A percentile compares a stretch with the other conserved stretches of the same genome.
Conservation (phyloP, 1,284 basidiomycete species). For the Xanthoconium separans region DNA sequence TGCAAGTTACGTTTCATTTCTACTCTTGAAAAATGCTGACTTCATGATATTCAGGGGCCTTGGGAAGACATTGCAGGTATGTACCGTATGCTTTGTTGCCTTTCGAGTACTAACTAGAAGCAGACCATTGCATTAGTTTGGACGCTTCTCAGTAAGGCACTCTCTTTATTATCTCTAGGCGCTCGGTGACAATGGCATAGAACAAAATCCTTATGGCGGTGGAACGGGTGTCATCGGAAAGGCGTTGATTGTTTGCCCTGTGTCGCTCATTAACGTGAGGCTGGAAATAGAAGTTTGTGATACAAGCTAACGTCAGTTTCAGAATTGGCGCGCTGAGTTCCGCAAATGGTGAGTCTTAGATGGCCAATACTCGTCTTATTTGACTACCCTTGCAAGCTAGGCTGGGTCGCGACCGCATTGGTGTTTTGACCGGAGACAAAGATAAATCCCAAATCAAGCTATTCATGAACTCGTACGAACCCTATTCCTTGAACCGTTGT, state of each 20-base stretch:
- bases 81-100: slow-evolving; percentile 1
- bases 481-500: background rate
- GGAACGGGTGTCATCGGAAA: slow-evolving; percentile 64
- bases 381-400: slow-evolving; percentile 29
- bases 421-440: slow-evolving; percentile 80
- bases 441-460: slow-evolving; percentile 68
- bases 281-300: background rate
- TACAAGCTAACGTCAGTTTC: slow-evolving; percentile 4
- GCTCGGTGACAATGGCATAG: slow-evolving; percentile 38
- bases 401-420: slow-evolving; percentile 80
- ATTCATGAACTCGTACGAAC: slow-evolving; percentile 69
- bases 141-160: slow-evolving; percentile 78
- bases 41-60: slow-evolving; percentile 66
- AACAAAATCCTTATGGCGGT: slow-evolving; percentile 80
- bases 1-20: slow-evolving; percentile 45
- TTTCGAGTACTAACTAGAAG: slow-evolving; percentile 3
- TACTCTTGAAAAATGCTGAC: slow-evolving; percentile 7
- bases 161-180: background rate
- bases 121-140: slow-evolving; percentile 87
- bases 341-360: slow-evolving; percentile 72
- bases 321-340: slow-evolving; percentile 98
- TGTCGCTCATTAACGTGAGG: slow-evolving; percentile 81
- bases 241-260: slow-evolving; percentile 92
- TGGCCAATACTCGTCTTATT: background rate
- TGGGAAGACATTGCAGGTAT: slow-evolving; percentile 86